These are phyloP conservation scores for Exophiala phaeomuriformis DNA, from an alignment of 2,329 filamentous ascomycete species.

Conservation along the genomic window DNA sequence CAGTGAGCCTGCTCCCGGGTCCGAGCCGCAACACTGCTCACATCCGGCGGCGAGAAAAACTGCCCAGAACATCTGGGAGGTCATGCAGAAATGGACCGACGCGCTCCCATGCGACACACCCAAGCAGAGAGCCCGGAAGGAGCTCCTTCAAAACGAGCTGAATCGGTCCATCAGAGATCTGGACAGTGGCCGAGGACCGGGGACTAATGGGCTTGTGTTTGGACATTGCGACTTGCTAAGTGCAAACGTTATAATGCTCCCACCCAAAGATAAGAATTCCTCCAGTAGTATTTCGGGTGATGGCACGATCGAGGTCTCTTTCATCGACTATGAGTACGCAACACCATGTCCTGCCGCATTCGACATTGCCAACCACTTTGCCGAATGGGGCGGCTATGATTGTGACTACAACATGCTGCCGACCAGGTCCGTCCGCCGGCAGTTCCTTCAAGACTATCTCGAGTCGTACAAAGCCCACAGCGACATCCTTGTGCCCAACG, in stretches of 20 bases:
- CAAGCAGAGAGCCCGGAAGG: constrained; percentile 59
- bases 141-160: constrained; percentile 66
- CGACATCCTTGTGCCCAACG: constrained; percentile 37
- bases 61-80: constrained; percentile 85
- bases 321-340: constrained; percentile 98
- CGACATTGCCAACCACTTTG: constrained; percentile 95
- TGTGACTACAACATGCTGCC: constrained; percentile 84
- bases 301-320: constrained; percentile 54
- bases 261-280: constrained; percentile 25
- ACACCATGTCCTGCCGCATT: constrained; percentile 91
- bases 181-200: constrained; percentile 69
- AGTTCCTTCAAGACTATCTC: constrained; percentile 80
- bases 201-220: constrained; percentile 58
- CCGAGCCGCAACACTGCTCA: background rate
- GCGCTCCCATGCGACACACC: constrained; percentile 70
- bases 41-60: constrained; percentile 54
- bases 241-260: constrained; percentile 87
- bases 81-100: constrained; percentile 91
- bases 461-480: constrained; percentile 59
- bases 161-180: constrained; percentile 62
- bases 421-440: constrained; percentile 64
- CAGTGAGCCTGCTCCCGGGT: background rate
- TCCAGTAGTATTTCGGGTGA: constrained; percentile 31
- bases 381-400: constrained; percentile 95
- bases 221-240: constrained; percentile 64